A percentile compares a stretch with the other conserved stretches of the same genome.
Conservation (phyloP, 768 basidiomycete genomes). For the Suillus sp. region DNA sequence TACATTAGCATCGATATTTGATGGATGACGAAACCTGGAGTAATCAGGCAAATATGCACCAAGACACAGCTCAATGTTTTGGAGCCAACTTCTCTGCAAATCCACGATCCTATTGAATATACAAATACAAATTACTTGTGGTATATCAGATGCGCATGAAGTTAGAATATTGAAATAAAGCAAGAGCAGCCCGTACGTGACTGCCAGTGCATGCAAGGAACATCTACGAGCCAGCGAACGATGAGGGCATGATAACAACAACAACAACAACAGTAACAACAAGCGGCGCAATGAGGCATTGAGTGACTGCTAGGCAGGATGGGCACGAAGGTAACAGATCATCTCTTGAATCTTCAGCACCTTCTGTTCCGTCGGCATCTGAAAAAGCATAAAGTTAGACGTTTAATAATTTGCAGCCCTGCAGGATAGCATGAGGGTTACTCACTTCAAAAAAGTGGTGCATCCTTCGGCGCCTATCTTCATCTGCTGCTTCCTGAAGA, state of each 20-base stretch:
- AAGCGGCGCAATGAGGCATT: neutral
- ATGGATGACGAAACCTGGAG: neutral
- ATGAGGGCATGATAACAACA: neutral
- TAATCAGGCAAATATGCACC: no score
- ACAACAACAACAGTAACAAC: neutral
- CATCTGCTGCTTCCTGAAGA: conserved; percentile 38
- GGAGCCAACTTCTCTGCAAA: neutral
- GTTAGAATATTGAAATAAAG: neutral
- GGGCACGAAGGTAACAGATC: conserved; percentile 40
- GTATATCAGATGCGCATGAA: neutral
- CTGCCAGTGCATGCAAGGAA: neutral
- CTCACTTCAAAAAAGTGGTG: conserved; percentile 53
- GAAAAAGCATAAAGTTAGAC: conserved; percentile 1
- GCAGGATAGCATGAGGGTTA: neutral
- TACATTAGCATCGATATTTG: neutral
- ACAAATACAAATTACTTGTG: conserved; percentile 3
- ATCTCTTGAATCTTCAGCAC: conserved; percentile 52
- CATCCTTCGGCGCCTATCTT: conserved; percentile 46
- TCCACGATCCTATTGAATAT: neutral
- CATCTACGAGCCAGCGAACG: neutral
- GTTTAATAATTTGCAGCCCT: neutral
- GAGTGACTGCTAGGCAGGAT: conserved; percentile 10
- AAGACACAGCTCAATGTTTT: no score
- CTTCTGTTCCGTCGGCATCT: conserved; percentile 62
- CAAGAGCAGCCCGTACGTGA: neutral